phyloP scores from a whole-genome alignment of 1,139 yeast species.

The Casaregolazyma lundiana region DNA sequence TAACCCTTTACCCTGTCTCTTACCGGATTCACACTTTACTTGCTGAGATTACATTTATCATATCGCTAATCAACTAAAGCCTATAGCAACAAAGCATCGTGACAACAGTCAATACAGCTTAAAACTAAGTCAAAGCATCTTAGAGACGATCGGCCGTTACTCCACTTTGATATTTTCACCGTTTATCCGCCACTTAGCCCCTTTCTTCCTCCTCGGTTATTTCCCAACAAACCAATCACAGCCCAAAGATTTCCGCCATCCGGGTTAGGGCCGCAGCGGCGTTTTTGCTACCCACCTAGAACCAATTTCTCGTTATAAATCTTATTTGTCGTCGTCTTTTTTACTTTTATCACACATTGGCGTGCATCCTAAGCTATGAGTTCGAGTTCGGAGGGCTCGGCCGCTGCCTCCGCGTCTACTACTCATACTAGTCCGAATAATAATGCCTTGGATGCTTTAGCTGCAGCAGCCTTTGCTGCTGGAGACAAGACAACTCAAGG shows the following conservation, averaged over 20 bases:
- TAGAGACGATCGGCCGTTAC: neutral
- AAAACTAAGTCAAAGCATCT: no score
- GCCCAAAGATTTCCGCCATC: neutral
- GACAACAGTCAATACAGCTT: neutral
- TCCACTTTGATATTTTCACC: neutral
- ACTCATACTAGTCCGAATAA: conserved; percentile 13
- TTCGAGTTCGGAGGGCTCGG: conserved; percentile 6
- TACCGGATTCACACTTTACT: no score
- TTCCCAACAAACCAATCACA: neutral
- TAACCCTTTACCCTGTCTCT: no score
- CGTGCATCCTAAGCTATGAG: neutral
- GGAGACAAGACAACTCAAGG: neutral
- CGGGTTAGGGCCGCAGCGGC: neutral
- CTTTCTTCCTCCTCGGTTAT: neutral
- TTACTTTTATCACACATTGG: neutral
- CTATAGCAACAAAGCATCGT: neutral
- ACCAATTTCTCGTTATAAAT: neutral
- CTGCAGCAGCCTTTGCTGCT: no score
- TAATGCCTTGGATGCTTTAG: neutral
- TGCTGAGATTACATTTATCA: no score
- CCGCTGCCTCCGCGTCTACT: conserved; percentile 13
- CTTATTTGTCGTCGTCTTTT: neutral
- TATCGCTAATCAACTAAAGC: neutral
- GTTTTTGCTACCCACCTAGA: conserved; percentile 2
- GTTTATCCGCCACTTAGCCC: no score